phyloP scores from a whole-genome alignment of 2,329 filamentous ascomycete species.

The Hymenoscyphus infarciens region DNA sequence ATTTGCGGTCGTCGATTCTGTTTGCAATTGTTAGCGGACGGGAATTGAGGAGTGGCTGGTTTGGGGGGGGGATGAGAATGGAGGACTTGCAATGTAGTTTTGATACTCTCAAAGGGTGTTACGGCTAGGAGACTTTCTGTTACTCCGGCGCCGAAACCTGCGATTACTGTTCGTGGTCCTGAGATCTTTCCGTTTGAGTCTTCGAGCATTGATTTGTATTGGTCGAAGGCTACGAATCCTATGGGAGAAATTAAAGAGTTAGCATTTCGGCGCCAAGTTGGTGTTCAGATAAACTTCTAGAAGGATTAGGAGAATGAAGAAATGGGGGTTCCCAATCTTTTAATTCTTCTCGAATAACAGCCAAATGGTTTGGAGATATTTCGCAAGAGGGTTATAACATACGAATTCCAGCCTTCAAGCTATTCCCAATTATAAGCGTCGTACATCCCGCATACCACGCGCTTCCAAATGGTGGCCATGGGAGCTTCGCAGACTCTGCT shows the following conservation, averaged over 20 bases:
- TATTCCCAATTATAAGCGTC: conserved; percentile 94
- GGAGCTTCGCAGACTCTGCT: conserved; percentile 78
- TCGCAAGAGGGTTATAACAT: conserved; percentile 38
- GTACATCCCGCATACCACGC: conserved; percentile 99
- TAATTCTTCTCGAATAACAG: too few relatives aligned
- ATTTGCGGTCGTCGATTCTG: conserved; percentile 93
- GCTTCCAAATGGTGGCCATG: conserved; percentile 87
- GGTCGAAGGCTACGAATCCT: conserved; percentile 95
- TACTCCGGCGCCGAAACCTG: conserved; percentile 90
- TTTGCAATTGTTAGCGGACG: not conserved
- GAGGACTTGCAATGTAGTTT: conserved; percentile 74
- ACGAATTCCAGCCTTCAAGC: conserved; percentile 93
- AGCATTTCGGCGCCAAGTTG: too few relatives aligned
- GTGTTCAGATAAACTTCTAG: too few relatives aligned
- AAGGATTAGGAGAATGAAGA: too few relatives aligned
- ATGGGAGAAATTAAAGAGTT: not conserved
- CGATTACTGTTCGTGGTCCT: conserved; percentile 85
- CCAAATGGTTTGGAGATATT: too few relatives aligned
- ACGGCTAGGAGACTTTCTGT: conserved; percentile 92
- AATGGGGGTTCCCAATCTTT: too few relatives aligned
- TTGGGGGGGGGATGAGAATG: too few relatives aligned
- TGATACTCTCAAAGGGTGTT: conserved; percentile 96
- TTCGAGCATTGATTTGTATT: conserved; percentile 79
- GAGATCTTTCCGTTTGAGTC: conserved; percentile 85
- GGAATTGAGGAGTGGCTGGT: too few relatives aligned